phyloP scores from a whole-genome alignment of 1,284 basidiomycete genomes.

The Inonotus obliquus region DNA sequence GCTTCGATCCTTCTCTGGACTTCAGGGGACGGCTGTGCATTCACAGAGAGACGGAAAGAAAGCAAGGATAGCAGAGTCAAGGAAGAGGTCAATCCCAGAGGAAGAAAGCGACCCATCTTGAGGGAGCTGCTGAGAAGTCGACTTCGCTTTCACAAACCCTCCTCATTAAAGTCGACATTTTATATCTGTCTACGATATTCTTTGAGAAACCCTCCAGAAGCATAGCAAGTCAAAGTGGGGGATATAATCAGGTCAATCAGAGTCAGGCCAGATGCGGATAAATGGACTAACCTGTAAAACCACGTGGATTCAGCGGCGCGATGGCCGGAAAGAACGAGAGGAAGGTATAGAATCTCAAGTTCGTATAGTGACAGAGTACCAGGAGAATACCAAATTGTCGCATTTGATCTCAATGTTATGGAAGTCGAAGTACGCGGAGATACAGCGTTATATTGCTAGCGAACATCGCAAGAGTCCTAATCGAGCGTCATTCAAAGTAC shows the following conservation, averaged over 20 bases:
- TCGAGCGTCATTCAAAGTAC: background rate
- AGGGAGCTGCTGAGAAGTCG: too few species aligned
- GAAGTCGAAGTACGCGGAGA: background rate
- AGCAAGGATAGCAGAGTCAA: conserved; percentile 39
- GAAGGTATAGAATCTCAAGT: background rate
- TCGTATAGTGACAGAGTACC: background rate
- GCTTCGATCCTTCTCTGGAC: conserved; percentile 54
- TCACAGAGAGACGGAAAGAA: background rate
- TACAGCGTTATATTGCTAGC: background rate
- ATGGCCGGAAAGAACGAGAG: background rate
- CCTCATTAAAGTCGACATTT: background rate
- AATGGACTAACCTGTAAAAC: background rate
- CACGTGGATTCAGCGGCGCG: background rate
- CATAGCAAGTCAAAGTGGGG: background rate
- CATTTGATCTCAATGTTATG: background rate
- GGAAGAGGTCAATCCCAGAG: conserved; percentile 36
- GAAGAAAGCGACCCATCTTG: background rate
- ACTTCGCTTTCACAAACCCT: background rate
- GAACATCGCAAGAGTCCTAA: background rate
- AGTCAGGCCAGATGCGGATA: background rate
- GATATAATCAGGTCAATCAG: background rate
- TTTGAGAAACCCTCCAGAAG: background rate
- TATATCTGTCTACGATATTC: background rate
- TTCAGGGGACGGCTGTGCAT: conserved; percentile 55
- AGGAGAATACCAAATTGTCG: background rate